phyloP scores from a whole-genome alignment of 345 rosid genomes.

The Salix arbutifolia region DNA sequence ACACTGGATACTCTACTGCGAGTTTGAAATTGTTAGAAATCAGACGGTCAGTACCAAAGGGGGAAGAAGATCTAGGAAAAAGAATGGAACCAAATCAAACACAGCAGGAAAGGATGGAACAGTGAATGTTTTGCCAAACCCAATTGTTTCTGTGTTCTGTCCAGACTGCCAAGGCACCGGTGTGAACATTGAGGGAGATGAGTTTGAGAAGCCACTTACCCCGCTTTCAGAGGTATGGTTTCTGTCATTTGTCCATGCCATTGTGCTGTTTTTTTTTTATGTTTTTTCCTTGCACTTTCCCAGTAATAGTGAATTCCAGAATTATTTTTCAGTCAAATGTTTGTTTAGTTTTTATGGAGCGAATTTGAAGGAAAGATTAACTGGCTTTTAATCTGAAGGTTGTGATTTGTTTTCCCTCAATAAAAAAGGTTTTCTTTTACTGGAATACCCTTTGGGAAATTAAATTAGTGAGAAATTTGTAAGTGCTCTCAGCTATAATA shows the following conservation, averaged over 20 bases:
- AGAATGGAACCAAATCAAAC: slow-evolving; percentile 41
- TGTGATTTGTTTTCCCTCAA: not conserved
- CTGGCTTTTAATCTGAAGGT: not conserved
- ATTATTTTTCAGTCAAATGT: not conserved
- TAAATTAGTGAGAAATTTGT: not conserved
- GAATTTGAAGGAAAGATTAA: not conserved
- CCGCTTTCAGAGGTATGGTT: slow-evolving; percentile 75
- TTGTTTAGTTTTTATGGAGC: not conserved
- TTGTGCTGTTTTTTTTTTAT: not conserved
- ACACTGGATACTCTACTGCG: slow-evolving; percentile 88
- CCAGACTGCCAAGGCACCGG: slow-evolving; percentile 98
- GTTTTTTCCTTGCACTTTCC: not conserved
- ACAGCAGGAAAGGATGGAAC: slow-evolving; percentile 32
- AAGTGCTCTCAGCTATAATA: not conserved
- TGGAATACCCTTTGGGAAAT: not conserved
- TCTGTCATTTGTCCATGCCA: not conserved
- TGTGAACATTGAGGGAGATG: slow-evolving; percentile 45
- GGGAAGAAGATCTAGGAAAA: slow-evolving; percentile 50
- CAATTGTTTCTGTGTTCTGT: slow-evolving; percentile 64
- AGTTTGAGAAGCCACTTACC: slow-evolving; percentile 53
- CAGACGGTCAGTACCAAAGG: slow-evolving; percentile 38
- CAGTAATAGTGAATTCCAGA: not conserved
- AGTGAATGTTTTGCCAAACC: slow-evolving; percentile 23
- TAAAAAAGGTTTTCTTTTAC: not conserved
- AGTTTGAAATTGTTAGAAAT: slow-evolving; percentile 51